phyloP scores from a whole-genome alignment of 139 green algal genomes.

The Parachlorella kessleri region DNA sequence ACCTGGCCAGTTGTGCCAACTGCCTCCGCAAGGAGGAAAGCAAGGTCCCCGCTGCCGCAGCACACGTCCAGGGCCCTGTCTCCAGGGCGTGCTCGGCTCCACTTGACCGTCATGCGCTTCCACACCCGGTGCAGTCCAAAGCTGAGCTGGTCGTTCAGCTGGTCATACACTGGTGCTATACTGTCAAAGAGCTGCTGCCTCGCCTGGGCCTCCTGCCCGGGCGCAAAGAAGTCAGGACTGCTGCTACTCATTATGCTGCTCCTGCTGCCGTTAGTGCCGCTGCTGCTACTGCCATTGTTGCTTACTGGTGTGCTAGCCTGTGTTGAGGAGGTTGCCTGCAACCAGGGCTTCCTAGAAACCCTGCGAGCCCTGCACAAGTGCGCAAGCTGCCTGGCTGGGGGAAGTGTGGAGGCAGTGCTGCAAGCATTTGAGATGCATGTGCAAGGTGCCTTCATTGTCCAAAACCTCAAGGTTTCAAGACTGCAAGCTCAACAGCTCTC shows the following conservation, averaged over 20 bases:
- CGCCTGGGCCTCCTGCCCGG: constrained; percentile 31
- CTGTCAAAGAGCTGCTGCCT: constrained; percentile 83
- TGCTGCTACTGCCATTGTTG: too few relatives aligned
- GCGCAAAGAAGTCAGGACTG: constrained; percentile 19
- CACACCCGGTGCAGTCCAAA: constrained; percentile 94
- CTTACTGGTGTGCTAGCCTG: too few relatives aligned
- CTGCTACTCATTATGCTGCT: background rate
- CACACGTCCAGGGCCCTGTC: constrained; percentile 86
- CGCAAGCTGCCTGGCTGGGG: too few relatives aligned
- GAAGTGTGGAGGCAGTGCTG: too few relatives aligned
- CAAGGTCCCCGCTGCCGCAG: constrained; percentile 94
- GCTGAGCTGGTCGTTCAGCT: constrained; percentile 93
- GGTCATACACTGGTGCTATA: constrained; percentile 88
- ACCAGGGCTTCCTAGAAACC: too few relatives aligned
- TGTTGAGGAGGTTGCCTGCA: too few relatives aligned
- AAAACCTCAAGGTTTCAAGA: too few relatives aligned
- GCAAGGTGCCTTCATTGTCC: too few relatives aligned
- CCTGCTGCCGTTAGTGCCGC: background rate
- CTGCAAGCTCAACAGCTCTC: too few relatives aligned
- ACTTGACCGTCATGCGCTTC: constrained; percentile 95
- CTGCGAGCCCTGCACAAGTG: too few relatives aligned
- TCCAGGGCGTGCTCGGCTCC: constrained; percentile 65
- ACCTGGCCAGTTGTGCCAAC: constrained; percentile 81
- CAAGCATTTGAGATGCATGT: too few relatives aligned
- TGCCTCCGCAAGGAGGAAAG: constrained; percentile 75